Evolutionary conservation across 768 basidiomycete species (phyloP).

Genomic region (Termitomyces sp.): DNA sequence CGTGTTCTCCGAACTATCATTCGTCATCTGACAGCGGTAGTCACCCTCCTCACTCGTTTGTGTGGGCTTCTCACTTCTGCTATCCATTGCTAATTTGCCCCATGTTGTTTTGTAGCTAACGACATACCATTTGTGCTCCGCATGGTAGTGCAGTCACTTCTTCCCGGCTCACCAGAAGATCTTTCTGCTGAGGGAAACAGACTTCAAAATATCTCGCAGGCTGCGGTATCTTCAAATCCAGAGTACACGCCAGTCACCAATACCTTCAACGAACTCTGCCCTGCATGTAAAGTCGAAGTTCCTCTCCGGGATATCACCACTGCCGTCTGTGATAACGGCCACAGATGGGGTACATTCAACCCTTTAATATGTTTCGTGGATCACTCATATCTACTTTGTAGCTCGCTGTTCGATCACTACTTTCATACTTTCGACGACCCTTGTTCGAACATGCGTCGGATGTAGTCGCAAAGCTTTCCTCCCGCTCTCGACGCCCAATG

Average conservation of each 20-base stretch:
- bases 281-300: slow-evolving; percentile 64
- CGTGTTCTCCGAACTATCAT: slow-evolving; percentile 50
- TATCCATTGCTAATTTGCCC: background rate
- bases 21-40: slow-evolving; percentile 48
- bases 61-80: slow-evolving; percentile 6
- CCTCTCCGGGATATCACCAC: slow-evolving; percentile 53
- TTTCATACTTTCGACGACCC: slow-evolving; percentile 73
- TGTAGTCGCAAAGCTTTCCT: slow-evolving; percentile 79
- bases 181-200: slow-evolving; percentile 29
- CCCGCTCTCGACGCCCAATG: slow-evolving; percentile 38
- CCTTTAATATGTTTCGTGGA: background rate
- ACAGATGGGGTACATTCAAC: slow-evolving; percentile 62
- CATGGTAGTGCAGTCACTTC: slow-evolving; percentile 52
- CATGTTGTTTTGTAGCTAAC: slow-evolving; percentile 31
- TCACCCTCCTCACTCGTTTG: slow-evolving; percentile 40
- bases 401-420: slow-evolving; percentile 80
- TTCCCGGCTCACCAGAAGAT: slow-evolving; percentile 43
- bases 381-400: slow-evolving; percentile 24
- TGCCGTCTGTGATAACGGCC: slow-evolving; percentile 67
- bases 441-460: slow-evolving; percentile 75
- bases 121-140: slow-evolving; percentile 66
- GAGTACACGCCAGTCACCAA: slow-evolving; percentile 27
- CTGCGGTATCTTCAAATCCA: slow-evolving; percentile 18
- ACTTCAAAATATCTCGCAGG: slow-evolving; percentile 24
- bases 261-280: slow-evolving; percentile 60